Evolutionary conservation across 1,284 basidiomycete species (phyloP).

Genomic region (Tremellales sp.): DNA sequence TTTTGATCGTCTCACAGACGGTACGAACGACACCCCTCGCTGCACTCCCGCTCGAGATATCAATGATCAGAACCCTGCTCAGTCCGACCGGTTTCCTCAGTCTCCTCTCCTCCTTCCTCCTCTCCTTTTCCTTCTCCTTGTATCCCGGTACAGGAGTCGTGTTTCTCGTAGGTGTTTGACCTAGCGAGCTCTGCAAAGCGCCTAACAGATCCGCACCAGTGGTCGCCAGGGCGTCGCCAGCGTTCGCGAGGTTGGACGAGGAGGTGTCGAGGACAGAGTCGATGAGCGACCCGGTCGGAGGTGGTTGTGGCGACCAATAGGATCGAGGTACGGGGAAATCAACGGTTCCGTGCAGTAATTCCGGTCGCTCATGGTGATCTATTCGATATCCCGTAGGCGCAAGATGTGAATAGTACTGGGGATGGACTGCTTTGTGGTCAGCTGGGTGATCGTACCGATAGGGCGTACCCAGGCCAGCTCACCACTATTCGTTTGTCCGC

Average conservation of each 20-base stretch:
- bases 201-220: conserved; percentile 44
- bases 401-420: conserved; percentile 82
- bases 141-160: conserved; percentile 40
- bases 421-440: conserved; percentile 58
- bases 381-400: conserved; percentile 75
- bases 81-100: conserved; percentile 63
- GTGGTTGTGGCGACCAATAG: conserved; percentile 74
- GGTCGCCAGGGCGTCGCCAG: conserved; percentile 36
- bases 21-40: conserved; percentile 69
- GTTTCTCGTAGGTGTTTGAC: conserved; percentile 20
- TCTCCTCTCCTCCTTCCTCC: conserved; percentile 28
- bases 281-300: conserved; percentile 49
- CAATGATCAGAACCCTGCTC: conserved; percentile 82
- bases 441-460: background rate
- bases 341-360: conserved; percentile 85
- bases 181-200: conserved; percentile 40
- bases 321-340: conserved; percentile 82
- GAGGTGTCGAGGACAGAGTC: conserved; percentile 56
- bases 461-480: too few relatives aligned
- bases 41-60: conserved; percentile 72
- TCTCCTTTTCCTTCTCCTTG: conserved; percentile 28
- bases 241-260: conserved; percentile 43
- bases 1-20: conserved; percentile 64
- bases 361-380: conserved; percentile 78
- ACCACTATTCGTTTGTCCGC: conserved; percentile 78